Percentiles rank a stretch among this genome's conserved stretches.
phyloP scores from a whole-genome alignment of 2,329 filamentous ascomycete genomes.

The Stagonosporopsis tanaceti region DNA sequence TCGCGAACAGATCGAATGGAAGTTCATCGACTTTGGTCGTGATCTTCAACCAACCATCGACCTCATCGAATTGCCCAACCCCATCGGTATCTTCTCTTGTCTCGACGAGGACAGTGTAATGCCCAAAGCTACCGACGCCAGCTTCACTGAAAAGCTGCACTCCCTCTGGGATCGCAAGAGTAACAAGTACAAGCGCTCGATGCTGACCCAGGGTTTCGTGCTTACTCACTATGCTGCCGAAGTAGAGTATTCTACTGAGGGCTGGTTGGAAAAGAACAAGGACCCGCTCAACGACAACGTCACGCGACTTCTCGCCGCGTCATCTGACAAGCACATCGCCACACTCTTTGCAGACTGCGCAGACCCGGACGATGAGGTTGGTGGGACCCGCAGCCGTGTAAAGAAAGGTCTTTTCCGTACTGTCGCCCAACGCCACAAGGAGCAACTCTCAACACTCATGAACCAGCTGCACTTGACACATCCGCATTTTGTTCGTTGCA shows the following conservation, averaged over 20 bases:
- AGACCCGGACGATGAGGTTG: slow-evolving; percentile 77
- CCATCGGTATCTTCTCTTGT: slow-evolving; percentile 98
- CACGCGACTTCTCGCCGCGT: slow-evolving; percentile 84
- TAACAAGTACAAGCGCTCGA: slow-evolving; percentile 86
- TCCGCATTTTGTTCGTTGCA: slow-evolving; percentile 97
- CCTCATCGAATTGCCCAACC: slow-evolving; percentile 92
- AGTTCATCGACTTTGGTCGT: slow-evolving; percentile 98
- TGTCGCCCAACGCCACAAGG: slow-evolving; percentile 95
- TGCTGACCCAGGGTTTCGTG: slow-evolving; percentile 90
- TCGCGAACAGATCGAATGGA: slow-evolving; percentile 97
- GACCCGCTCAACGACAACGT: slow-evolving; percentile 97
- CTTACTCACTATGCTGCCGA: slow-evolving; percentile 97
- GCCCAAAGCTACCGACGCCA: slow-evolving; percentile 97
- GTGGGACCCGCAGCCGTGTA: slow-evolving; percentile 76
- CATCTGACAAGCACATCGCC: slow-evolving; percentile 83
- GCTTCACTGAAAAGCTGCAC: slow-evolving; percentile 97
- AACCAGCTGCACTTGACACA: slow-evolving; percentile 92
- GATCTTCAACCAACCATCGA: slow-evolving; percentile 98
- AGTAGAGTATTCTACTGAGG: slow-evolving; percentile 93
- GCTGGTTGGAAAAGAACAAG: slow-evolving; percentile 99
- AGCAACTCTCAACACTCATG: slow-evolving; percentile 98
- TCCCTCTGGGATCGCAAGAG: slow-evolving; percentile 96
- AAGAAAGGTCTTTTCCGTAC: slow-evolving; percentile 98
- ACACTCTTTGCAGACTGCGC: slow-evolving; percentile 87
- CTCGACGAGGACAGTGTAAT: slow-evolving; percentile 98